These are phyloP conservation scores for Colletotrichum spaethianum DNA, from an alignment of 2,329 filamentous ascomycete species.

Conservation along the genomic window DNA sequence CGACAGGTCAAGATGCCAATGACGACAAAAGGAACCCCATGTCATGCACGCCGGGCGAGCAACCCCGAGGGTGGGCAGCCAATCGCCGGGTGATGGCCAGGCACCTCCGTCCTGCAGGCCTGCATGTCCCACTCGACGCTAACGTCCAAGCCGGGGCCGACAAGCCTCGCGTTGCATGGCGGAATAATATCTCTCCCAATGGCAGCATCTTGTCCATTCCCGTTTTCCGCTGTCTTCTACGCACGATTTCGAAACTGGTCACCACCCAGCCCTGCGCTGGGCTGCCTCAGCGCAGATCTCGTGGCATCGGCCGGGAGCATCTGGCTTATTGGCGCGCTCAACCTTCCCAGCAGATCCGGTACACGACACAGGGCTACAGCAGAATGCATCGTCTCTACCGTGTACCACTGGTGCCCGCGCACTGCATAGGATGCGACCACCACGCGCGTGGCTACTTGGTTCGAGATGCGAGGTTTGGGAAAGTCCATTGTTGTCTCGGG, in stretches of 20 bases:
- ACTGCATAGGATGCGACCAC: conserved; percentile 3
- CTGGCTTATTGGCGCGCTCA: conserved; percentile 19
- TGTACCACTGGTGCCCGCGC: not conserved
- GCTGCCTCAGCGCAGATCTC: conserved; percentile 23
- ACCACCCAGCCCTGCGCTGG: conserved; percentile 1
- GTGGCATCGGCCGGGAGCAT: conserved; percentile 5
- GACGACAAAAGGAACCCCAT: conserved; percentile 10
- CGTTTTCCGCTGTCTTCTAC: conserved; percentile 10
- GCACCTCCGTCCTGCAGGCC: conserved; percentile 33
- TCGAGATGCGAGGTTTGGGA: not conserved
- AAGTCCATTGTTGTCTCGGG: conserved; percentile 32
- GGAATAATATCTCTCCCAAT: conserved; percentile 26
- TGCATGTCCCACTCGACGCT: conserved; percentile 35
- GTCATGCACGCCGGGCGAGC: conserved; percentile 36
- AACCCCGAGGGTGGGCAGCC: conserved; percentile 33
- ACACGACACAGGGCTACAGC: conserved; percentile 17
- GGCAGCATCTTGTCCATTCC: conserved; percentile 6
- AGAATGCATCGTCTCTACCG: conserved; percentile 25
- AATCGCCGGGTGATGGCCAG: conserved; percentile 32
- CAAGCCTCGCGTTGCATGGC: conserved; percentile 29
- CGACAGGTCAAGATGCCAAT: conserved; percentile 2
- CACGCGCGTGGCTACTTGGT: conserved; percentile 11
- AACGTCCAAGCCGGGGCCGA: conserved; percentile 22
- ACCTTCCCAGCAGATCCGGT: conserved; percentile 17
- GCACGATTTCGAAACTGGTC: not conserved